Conservation (phyloP, 2,329 filamentous ascomycete genomes). For the Trichophyton rubrum region DNA sequence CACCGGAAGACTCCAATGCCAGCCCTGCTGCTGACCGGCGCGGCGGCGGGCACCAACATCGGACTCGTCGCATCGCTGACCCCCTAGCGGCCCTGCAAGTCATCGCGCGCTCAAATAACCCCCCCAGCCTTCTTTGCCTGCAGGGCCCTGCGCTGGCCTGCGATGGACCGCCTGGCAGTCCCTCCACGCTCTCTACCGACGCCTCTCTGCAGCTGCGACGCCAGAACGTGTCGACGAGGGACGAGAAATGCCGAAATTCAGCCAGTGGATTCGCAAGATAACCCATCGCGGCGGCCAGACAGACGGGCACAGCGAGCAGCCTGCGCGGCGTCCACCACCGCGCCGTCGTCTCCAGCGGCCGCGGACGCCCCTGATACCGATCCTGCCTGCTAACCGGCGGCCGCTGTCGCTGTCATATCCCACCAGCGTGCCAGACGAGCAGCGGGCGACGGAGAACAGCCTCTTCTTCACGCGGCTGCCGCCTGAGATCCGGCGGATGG, state of each 20-base stretch:
- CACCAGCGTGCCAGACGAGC: not conserved
- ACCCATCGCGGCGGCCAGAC: not conserved
- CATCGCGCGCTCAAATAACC: not conserved
- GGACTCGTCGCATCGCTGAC: not conserved
- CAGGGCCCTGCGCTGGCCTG: not conserved
- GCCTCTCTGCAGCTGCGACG: not conserved
- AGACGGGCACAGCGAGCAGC: not conserved
- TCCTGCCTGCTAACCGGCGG: not conserved
- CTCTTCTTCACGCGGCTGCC: not conserved
- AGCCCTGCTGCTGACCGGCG: not conserved
- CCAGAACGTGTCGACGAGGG: not conserved
- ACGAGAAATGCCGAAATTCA: not conserved
- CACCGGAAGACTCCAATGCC: not conserved
- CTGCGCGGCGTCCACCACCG: not conserved
- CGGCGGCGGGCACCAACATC: not conserved
- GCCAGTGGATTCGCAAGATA: not conserved
- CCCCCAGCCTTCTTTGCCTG: not conserved
- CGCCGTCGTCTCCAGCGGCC: not conserved
- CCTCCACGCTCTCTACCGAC: not conserved
- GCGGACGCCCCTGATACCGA: not conserved
- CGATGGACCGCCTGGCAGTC: not conserved
- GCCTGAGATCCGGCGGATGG: not conserved
- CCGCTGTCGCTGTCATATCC: not conserved
- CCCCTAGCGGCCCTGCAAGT: not conserved
- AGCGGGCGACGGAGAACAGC: not conserved